Evolutionary conservation across 2,329 filamentous ascomycete genomes (phyloP), one percentile per base, ranked within the genome.

Genomic region (Trichoderma pleuroti): DNA sequence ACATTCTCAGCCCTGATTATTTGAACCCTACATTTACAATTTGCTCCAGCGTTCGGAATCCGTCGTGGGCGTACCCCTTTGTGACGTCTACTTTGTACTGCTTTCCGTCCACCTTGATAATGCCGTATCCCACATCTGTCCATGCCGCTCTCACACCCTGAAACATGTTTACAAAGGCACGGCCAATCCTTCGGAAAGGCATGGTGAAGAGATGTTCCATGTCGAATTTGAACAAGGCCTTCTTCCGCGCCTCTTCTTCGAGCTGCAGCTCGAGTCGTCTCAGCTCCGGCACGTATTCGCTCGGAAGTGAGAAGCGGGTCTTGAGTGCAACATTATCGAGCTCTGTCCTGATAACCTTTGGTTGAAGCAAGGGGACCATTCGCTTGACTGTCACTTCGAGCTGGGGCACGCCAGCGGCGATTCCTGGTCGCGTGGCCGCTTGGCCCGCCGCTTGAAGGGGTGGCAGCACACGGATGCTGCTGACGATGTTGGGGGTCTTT

Each of bases 61-160:
- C 82, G 52, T 91, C 88, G 62, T 90, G 81, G 26, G 86, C 86
- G 81, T 87, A 89, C 1, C 86, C 88, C 49, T 84, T 83, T 3
- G 81, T 82, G 18, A 89, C 81, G 74, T 90, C 88, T 26, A 91
- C 77, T 80, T 89, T 90, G 76, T 87, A 89, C 66, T 80, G 78
- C 39, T 80, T 77, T 21, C 81, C 84, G 12, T 85, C 80, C 16
- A 88, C 80, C 65, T 77, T 78, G 63, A 91, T 80, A 70, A 82
- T 81, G 49, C 84, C 82, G 72, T 88, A 90, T 0, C 88, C 88
- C 70, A 87, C 86, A 68, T 87, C 84, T 18, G 85, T 86, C 76
- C 88, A 83, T 2, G 86, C 84, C 61, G 86, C 81, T 71, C 81
- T 82, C 26, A 88, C 79, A 9, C 83, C 84, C 7, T 75, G 70